These are phyloP conservation scores for Vitis hybrid DNA, from an alignment of 177 flowering plant genomes.

Conservation along the genomic window DNA sequence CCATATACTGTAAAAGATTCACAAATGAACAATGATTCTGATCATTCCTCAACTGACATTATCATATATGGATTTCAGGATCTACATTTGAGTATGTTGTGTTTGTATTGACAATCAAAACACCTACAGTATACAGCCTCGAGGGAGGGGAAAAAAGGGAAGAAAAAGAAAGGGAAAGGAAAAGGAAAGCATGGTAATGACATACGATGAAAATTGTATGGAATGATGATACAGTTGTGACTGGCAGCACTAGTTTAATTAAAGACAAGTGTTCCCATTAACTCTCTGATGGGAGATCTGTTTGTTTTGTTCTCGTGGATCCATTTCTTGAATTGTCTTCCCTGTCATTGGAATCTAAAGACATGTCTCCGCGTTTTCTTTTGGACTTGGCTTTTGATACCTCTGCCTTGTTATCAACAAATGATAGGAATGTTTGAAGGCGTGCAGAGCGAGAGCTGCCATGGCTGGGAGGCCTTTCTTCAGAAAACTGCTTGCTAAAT, in stretches of 20 bases:
- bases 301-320: conserved; percentile 22
- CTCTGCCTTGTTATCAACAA: conserved; percentile 56
- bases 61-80: too few species aligned
- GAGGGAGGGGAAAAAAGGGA: not conserved
- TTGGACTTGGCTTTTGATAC: conserved; percentile 34
- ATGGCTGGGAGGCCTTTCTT: conserved; percentile 26
- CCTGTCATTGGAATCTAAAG: conserved; percentile 9
- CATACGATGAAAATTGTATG: not conserved
- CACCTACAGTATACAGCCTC: not conserved
- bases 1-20: too few species aligned
- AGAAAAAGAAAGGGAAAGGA: too few species aligned
- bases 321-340: conserved; percentile 24
- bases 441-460: conserved; percentile 35
- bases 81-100: too few species aligned
- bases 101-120: too few species aligned
- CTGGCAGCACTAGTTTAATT: not conserved
- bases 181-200: not conserved
- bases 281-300: conserved; percentile 10
- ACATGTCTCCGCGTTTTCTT: conserved; percentile 31
- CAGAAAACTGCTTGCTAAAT: conserved; percentile 34
- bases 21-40: too few species aligned
- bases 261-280: not conserved
- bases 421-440: conserved; percentile 51
- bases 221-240: not conserved
- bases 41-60: too few species aligned